phyloP scores from a whole-genome alignment of 352 stramenopile genomes.

The Globisporangium iwayamae region DNA sequence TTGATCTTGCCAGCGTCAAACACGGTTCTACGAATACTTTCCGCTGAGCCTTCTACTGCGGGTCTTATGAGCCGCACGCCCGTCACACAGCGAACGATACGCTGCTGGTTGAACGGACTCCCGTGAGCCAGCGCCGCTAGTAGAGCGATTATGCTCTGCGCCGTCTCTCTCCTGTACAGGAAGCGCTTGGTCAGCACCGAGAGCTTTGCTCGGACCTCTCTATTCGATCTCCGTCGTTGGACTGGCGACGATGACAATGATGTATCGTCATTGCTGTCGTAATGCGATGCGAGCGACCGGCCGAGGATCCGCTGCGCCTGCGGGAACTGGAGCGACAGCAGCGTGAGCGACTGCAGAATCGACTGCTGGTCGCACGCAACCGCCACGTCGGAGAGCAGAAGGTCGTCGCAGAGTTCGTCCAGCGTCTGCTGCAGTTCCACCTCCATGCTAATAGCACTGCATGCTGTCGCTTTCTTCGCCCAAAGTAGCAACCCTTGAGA shows the following conservation, averaged over 20 bases:
- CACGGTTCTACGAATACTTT: neutral
- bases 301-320: slow-evolving; percentile 26
- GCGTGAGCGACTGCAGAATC: slow-evolving; percentile 31
- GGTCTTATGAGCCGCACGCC: slow-evolving; percentile 21
- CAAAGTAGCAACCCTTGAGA: too few relatives aligned
- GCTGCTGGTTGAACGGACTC: slow-evolving; percentile 35
- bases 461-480: too few relatives aligned
- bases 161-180: slow-evolving; percentile 35
- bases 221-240: neutral
- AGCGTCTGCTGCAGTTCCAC: slow-evolving; percentile 31
- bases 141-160: slow-evolving; percentile 21
- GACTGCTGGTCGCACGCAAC: slow-evolving; percentile 18
- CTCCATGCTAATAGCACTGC: slow-evolving; percentile 13
- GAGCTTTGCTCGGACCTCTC: slow-evolving; percentile 14
- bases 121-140: slow-evolving; percentile 31
- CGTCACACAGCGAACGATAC: slow-evolving; percentile 32
- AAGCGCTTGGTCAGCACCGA: slow-evolving; percentile 21
- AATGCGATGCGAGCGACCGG: slow-evolving; percentile 16
- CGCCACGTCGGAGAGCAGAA: slow-evolving; percentile 23
- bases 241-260: neutral
- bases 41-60: neutral
- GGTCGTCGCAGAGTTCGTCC: slow-evolving; percentile 30
- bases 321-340: slow-evolving; percentile 26
- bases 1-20: slow-evolving; percentile 19
- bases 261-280: neutral